These are phyloP conservation scores for Aureobasidium pullulans DNA, from an alignment of 2,329 filamentous ascomycete genomes.

Conservation along the genomic window DNA sequence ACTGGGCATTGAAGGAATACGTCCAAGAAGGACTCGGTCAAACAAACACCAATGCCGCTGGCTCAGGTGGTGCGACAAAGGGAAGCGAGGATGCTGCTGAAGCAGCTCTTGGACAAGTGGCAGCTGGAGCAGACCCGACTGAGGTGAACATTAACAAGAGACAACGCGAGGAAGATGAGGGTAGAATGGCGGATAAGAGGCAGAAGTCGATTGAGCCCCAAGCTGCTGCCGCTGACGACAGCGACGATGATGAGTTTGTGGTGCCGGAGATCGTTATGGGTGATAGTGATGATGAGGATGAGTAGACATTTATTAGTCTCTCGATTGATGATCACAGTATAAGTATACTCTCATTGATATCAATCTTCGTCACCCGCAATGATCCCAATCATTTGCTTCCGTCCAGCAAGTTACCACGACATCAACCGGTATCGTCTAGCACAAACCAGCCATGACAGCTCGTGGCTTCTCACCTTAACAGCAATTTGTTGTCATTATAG, in stretches of 20 bases:
- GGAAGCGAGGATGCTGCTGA: background rate
- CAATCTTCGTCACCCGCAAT: no score
- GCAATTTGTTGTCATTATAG: no score
- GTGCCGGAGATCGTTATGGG: slow-evolving; percentile 29
- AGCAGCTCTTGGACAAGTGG: background rate
- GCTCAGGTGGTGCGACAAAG: background rate
- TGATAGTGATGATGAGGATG: slow-evolving; percentile 23
- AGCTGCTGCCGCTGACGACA: slow-evolving; percentile 16
- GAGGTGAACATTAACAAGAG: background rate
- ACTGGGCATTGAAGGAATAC: slow-evolving; percentile 7
- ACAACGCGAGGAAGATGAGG: background rate
- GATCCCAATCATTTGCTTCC: no score
- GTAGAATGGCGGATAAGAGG: background rate
- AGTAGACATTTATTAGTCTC: background rate
- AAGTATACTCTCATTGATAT: no score
- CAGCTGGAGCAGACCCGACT: background rate
- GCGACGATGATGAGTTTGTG: slow-evolving; percentile 30
- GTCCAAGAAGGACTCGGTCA: background rate
- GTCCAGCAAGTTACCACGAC: no score
- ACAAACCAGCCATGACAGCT: no score
- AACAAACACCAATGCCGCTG: background rate
- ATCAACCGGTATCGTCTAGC: no score
- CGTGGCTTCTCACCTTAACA: no score
- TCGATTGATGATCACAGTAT: no score
- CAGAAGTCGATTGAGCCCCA: background rate